Percentiles rank a stretch among this genome's conserved stretches.
These are phyloP conservation scores for Phytophthora palmivora DNA, from an alignment of 352 stramenopile genomes.

Conservation along the genomic window DNA sequence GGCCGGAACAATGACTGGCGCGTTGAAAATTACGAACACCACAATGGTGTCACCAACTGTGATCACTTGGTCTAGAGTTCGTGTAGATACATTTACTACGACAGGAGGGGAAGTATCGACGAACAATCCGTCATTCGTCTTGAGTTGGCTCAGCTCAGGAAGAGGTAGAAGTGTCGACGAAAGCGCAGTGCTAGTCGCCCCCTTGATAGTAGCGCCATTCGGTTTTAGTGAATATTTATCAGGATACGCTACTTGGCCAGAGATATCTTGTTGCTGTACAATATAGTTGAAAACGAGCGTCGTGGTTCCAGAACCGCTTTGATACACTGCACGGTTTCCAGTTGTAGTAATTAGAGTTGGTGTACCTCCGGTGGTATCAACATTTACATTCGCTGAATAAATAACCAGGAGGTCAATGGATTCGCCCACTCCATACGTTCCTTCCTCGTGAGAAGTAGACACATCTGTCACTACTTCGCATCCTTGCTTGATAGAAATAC, in stretches of 20 bases:
- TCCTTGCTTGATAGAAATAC: slow-evolving; percentile 60
- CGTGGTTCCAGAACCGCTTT: slow-evolving; percentile 45
- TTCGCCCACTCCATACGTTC: slow-evolving; percentile 59
- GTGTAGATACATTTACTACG: slow-evolving; percentile 48
- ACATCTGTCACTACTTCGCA: slow-evolving; percentile 48
- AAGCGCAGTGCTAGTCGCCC: slow-evolving; percentile 15
- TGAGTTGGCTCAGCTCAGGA: slow-evolving; percentile 28
- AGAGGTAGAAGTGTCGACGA: slow-evolving; percentile 52
- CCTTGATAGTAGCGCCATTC: slow-evolving; percentile 51
- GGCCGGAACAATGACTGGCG: slow-evolving; percentile 35
- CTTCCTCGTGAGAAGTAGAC: slow-evolving; percentile 57
- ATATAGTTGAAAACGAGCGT: slow-evolving; percentile 59
- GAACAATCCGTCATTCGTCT: slow-evolving; percentile 26
- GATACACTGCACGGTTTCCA: slow-evolving; percentile 49
- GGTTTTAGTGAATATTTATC: slow-evolving; percentile 52
- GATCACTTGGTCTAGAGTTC: slow-evolving; percentile 47
- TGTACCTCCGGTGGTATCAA: slow-evolving; percentile 39
- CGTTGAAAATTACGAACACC: slow-evolving; percentile 49
- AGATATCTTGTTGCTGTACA: slow-evolving; percentile 48
- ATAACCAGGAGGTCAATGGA: slow-evolving; percentile 59
- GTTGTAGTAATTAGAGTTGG: slow-evolving; percentile 56
- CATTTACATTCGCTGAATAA: slow-evolving; percentile 57
- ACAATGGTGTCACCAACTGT: slow-evolving; percentile 62
- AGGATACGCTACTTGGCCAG: slow-evolving; percentile 42
- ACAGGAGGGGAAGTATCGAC: slow-evolving; percentile 49